Base-by-base conservation (phyloP, 352 stramenopile genomes). In the Phytopythium kandeliae region DNA sequence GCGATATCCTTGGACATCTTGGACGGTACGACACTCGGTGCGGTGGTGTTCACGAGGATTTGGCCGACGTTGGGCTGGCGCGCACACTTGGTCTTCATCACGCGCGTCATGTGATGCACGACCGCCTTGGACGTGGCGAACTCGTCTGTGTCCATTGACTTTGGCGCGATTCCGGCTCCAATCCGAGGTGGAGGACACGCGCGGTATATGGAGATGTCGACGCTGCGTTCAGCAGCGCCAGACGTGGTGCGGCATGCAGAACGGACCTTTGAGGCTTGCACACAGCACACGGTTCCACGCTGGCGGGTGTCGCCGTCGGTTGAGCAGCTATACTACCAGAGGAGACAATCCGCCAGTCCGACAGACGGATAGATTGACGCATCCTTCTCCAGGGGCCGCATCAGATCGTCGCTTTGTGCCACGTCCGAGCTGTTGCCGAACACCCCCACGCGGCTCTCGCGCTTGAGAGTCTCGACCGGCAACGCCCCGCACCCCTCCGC, bases 11-110 rank as follows among this genome's bases (percentile, higher is more conserved):
- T 62, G 9, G 80, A 79, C 95, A 98, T 97, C 47, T 86, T 83
- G 31, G 76, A 91, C 4, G 84, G 86, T 16, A 98, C 85, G 55
- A 96, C 87, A 17, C 96, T 94, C 6, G 92, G 96, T 2, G 90
- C 88, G 19, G 98, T 81, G 25, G 84, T 83, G 68, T 99, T 99
- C n/a, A 98, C 94, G 7, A 96, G 91, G 53, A 98, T 98, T 60
- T 88, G 74, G 28, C 92, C 79, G 31, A 77, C 77, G 38, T 89
- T 87, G 15, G 76, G 68, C 9, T 69, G 77, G 25, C 72, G 72
- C 49, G 80, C 90, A 7, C 98, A 78, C 64, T 98, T 95, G 1
- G 79, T 71, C 0, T 92, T 83, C 31, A 98, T 53, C 42, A 96
- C 86, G 40, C 86, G 87, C 24, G 93, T 98, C 22, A 99, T 63